Evolutionary conservation across 2,329 filamentous ascomycete species (phyloP).

Genomic region (Fusarium musae): DNA sequence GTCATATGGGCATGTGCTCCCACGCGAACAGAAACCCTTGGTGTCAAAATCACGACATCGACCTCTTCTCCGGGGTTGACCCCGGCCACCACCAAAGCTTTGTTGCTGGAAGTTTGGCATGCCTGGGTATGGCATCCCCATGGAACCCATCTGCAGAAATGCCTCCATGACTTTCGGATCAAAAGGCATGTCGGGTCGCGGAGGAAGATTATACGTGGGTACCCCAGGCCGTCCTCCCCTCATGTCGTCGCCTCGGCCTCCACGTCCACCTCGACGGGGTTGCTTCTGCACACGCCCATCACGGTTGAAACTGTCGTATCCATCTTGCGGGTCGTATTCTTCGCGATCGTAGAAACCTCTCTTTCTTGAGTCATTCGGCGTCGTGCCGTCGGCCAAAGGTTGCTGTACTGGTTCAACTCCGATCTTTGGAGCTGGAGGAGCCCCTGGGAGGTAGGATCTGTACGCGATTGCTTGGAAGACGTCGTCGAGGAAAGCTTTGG

Average conservation of each 20-base stretch:
- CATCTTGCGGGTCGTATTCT: slow-evolving; percentile 31
- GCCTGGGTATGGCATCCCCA: slow-evolving; percentile 56
- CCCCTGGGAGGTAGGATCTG: slow-evolving; percentile 70
- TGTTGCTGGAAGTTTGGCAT: slow-evolving; percentile 55
- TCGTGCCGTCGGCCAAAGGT: slow-evolving; percentile 25
- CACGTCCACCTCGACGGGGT: slow-evolving; percentile 62
- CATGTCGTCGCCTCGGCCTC: slow-evolving; percentile 41
- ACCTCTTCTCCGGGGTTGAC: slow-evolving; percentile 52
- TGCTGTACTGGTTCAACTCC: slow-evolving; percentile 28
- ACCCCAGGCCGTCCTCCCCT: slow-evolving; percentile 32
- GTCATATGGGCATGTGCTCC: slow-evolving; percentile 74
- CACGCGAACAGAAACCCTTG: slow-evolving; percentile 77
- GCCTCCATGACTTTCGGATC: slow-evolving; percentile 71
- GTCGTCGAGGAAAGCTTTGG: slow-evolving; percentile 72
- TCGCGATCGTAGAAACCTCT: slow-evolving; percentile 50
- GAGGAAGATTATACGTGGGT: slow-evolving; percentile 29
- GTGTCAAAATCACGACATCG: slow-evolving; percentile 77
- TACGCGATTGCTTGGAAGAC: slow-evolving; percentile 73
- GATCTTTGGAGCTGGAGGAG: slow-evolving; percentile 53
- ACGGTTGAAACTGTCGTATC: slow-evolving; percentile 40
- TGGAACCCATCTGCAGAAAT: slow-evolving; percentile 70
- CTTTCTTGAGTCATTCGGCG: slow-evolving; percentile 47
- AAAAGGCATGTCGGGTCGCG: slow-evolving; percentile 54
- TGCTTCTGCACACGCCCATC: slow-evolving; percentile 67
- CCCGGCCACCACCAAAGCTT: slow-evolving; percentile 38